Base-by-base conservation (phyloP, 768 basidiomycete genomes). In the Hysterangium stoloniferum region DNA sequence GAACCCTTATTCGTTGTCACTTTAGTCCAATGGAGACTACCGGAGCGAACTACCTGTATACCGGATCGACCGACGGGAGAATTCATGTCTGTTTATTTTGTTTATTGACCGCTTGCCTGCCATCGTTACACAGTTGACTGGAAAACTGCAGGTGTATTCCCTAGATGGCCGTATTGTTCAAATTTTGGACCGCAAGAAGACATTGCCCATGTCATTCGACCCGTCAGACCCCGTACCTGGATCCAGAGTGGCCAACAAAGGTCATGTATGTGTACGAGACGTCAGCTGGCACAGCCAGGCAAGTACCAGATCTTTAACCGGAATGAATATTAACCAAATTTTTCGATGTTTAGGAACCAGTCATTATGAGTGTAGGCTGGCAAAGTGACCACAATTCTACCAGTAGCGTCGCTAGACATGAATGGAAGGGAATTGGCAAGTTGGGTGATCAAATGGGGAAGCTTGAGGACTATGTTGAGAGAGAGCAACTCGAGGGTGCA, bases 21-120 rank as follows among this genome's bases (percentile, higher is more conserved):
- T 99, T 98, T 68, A 94, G 91, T 58, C 96, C 96, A 19, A 73
- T 74, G 4, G 86, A 92, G 64, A 92, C 91, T 4, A 99, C 96
- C 6, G 92, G 93, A 7, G 76, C 79, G 52, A 87, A 86, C 58
- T 99, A 98, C 67, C 78, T 99, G 36, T 98, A 97, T 65, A 94
- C 92, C 19, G 95, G 95, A 22, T 88, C 89, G 15, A 75, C 83
- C 6, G 89, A 96, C 61, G 90, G 91, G 9, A 76, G 65, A 54
- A 79, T 95, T 47, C 93, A 95, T 64, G 89, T 91, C 55, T 43
- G 79, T 63, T 6, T 13, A 17, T 31, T 3, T 31, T 20, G 3
- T 41, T 49, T 52, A 36, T 41, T 6, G 32, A 35, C 32, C 13
- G 24, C 22, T 13, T 54, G 36, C 22, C 38, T 28, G 52, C 4